Percentiles rank a stretch among this genome's conserved stretches.
These are phyloP conservation scores for Omphalotus guepiniiformis DNA, from an alignment of 768 basidiomycete species.

Conservation along the genomic window DNA sequence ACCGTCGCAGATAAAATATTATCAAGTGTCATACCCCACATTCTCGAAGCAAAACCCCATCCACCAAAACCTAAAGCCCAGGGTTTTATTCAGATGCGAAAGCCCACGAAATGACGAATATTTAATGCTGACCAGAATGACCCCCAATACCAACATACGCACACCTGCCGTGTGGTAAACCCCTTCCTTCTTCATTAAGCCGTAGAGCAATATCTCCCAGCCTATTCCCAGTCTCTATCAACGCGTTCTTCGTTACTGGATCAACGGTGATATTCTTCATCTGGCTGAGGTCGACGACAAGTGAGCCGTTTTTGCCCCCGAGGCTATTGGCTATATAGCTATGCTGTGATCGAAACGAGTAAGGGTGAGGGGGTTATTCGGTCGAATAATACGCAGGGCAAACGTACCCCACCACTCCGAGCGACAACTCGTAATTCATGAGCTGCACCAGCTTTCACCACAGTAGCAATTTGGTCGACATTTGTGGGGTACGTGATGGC, in stretches of 20 bases:
- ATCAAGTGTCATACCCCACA: conserved; percentile 27
- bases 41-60: conserved; percentile 22
- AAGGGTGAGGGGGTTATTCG: not conserved
- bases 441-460: conserved; percentile 16
- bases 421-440: conserved; percentile 18
- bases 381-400: not conserved
- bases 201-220: conserved; percentile 34
- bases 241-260: conserved; percentile 23
- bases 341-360: conserved; percentile 20
- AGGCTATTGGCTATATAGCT: conserved; percentile 43
- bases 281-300: conserved; percentile 38
- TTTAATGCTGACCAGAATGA: conserved; percentile 31
- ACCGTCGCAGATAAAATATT: conserved; percentile 20
- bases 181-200: conserved; percentile 29
- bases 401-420: conserved; percentile 21
- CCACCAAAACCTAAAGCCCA: conserved; percentile 20
- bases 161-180: conserved; percentile 41
- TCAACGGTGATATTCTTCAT: conserved; percentile 32
- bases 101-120: not conserved
- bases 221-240: conserved; percentile 33
- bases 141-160: conserved; percentile 45
- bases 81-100: not conserved
- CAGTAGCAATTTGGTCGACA: conserved; percentile 15
- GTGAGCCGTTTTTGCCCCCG: conserved; percentile 34
- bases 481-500: conserved; percentile 18